Evolutionary conservation across 371 early-diverging fungal species (phyloP).

Genomic region (Syncephalastrum sp.): DNA sequence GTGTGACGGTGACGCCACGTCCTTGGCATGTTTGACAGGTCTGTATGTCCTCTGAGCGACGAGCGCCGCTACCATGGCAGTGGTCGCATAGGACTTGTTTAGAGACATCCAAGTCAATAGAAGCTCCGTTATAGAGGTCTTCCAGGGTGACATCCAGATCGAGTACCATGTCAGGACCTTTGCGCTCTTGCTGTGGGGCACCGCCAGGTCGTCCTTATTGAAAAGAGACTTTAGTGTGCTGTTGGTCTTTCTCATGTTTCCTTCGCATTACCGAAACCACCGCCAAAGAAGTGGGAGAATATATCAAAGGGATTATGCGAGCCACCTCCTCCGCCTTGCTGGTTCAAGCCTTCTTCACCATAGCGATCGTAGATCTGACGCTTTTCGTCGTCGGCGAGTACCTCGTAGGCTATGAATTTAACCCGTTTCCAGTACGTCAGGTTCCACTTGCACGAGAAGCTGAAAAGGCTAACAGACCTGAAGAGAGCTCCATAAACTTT

Average conservation of each 20-base stretch:
- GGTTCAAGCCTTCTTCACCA: slow-evolving; percentile 92
- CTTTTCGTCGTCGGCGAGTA: slow-evolving; percentile 89
- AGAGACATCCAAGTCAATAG: slow-evolving; percentile 86
- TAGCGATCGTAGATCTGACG: slow-evolving; percentile 88
- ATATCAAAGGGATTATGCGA: slow-evolving; percentile 95
- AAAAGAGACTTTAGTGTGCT: background rate
- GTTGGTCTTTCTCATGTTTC: slow-evolving; percentile 6
- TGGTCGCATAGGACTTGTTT: slow-evolving; percentile 92
- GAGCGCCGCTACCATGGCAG: slow-evolving; percentile 93
- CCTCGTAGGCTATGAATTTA: slow-evolving; percentile 77
- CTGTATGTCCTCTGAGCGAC: slow-evolving; percentile 77
- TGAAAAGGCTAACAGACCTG: slow-evolving; percentile 37
- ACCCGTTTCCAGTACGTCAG: background rate
- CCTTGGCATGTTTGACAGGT: slow-evolving; percentile 83
- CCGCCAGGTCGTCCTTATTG: background rate
- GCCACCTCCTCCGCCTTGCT: slow-evolving; percentile 53
- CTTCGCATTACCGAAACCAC: slow-evolving; percentile 27
- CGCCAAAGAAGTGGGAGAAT: slow-evolving; percentile 89
- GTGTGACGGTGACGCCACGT: slow-evolving; percentile 76
- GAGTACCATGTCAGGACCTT: slow-evolving; percentile 79
- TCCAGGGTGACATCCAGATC: slow-evolving; percentile 81
- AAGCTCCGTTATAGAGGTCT: slow-evolving; percentile 84
- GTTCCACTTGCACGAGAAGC: background rate
- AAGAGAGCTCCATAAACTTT: slow-evolving; percentile 90
- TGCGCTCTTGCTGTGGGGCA: slow-evolving; percentile 27